phyloP scores from a whole-genome alignment of 2,329 filamentous ascomycete genomes.

The Phaeoacremonium minimum region DNA sequence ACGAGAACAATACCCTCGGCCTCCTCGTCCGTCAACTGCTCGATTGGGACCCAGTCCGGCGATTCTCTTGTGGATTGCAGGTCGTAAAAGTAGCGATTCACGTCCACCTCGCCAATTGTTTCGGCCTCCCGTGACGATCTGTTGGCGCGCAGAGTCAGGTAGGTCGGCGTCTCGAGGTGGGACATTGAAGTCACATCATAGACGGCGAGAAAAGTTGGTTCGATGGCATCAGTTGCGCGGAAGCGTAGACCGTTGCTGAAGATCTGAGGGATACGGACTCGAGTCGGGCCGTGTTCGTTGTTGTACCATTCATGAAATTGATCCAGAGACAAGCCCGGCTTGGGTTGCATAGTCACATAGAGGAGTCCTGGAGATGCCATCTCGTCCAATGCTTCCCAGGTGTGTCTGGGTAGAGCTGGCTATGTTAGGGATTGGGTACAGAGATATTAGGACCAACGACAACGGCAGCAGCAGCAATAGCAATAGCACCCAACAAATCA shows the following conservation, averaged over 20 bases:
- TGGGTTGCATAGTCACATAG: slow-evolving; percentile 83
- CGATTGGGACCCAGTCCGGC: slow-evolving; percentile 53
- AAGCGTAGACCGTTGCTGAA: slow-evolving; percentile 76
- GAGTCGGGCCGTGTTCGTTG: slow-evolving; percentile 82
- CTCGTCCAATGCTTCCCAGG: no score
- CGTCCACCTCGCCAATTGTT: slow-evolving; percentile 53
- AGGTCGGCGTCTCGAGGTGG: slow-evolving; percentile 65
- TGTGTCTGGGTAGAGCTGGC: no score
- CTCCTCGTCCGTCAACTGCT: slow-evolving; percentile 54
- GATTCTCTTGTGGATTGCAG: slow-evolving; percentile 52
- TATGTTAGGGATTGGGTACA: no score
- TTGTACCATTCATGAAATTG: slow-evolving; percentile 94
- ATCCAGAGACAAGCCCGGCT: slow-evolving; percentile 55
- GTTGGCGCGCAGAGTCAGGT: slow-evolving; percentile 60
- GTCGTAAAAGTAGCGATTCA: slow-evolving; percentile 69
- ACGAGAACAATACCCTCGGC: slow-evolving; percentile 58
- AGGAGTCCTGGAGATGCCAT: slow-evolving; percentile 70
- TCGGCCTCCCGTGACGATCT: slow-evolving; percentile 48
- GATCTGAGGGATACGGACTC: slow-evolving; percentile 71
- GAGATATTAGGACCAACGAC: no score
- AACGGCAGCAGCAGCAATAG: no score
- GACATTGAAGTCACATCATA: slow-evolving; percentile 79
- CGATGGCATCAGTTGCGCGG: slow-evolving; percentile 56
- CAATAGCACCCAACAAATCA: no score
- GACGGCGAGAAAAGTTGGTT: slow-evolving; percentile 70